A percentile compares a stretch with the other conserved stretches of the same genome.
Evolutionary conservation across 441 rosid species (phyloP).

Genomic region (Sinapis alba): DNA sequence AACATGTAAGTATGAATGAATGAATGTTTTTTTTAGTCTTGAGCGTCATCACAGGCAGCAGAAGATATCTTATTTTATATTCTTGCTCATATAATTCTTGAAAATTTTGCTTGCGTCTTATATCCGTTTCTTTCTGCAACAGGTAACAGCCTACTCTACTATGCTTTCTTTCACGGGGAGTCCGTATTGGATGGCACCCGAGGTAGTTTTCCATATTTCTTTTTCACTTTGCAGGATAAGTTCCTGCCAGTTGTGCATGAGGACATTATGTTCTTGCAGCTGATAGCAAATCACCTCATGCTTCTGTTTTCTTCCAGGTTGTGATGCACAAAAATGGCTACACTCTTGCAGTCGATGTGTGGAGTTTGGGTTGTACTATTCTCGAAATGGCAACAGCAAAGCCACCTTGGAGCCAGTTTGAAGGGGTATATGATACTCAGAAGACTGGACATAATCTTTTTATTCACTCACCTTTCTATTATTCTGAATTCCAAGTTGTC

Average conservation of each 20-base stretch:
- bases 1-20: conserved; percentile 64
- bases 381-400: conserved; percentile 95
- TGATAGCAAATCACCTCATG: conserved; percentile 6
- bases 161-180: conserved; percentile 99
- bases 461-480: background rate
- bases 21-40: background rate
- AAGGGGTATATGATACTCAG: conserved; percentile 71
- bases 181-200: conserved; percentile 99
- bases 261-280: conserved; percentile 10
- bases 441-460: conserved; percentile 12
- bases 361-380: conserved; percentile 98
- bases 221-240: background rate
- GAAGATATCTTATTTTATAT: background rate
- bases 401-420: conserved; percentile 95
- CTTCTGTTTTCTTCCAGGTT: conserved; percentile 54
- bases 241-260: background rate
- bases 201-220: conserved; percentile 55
- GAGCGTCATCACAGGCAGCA: background rate
- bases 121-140: conserved; percentile 33
- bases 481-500: conserved; percentile 20
- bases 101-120: conserved; percentile 23
- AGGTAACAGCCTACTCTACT: conserved; percentile 73
- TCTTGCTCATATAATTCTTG: background rate
- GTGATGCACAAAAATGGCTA: conserved; percentile 92
- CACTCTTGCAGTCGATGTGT: conserved; percentile 82